Conservation (phyloP, 2,329 filamentous ascomycete genomes). For the Calcarisporium arbuscula region DNA sequence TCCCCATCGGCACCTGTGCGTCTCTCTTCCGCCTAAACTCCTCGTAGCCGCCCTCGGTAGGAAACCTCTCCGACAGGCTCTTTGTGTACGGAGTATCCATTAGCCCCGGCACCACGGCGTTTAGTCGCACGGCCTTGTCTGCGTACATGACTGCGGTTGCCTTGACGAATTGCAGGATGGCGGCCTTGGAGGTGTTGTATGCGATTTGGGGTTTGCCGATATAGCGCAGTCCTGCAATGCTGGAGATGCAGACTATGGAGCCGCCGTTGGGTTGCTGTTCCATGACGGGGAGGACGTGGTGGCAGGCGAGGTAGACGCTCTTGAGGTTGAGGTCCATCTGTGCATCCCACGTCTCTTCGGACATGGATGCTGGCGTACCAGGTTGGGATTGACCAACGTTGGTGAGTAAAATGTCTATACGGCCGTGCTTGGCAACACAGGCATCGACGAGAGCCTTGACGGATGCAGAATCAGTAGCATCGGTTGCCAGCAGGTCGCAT, state of each 20-base stretch:
- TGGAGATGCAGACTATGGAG: constrained; percentile 41
- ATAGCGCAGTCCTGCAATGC: constrained; percentile 46
- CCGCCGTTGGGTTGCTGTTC: constrained; percentile 35
- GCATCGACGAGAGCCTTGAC: constrained; percentile 44
- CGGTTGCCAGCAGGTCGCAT: constrained; percentile 34
- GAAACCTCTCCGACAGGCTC: constrained; percentile 38
- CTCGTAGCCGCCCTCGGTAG: constrained; percentile 35
- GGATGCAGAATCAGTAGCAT: constrained; percentile 51
- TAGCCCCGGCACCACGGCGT: constrained; percentile 49
- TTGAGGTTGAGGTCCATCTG: constrained; percentile 52
- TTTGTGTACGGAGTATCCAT: constrained; percentile 49
- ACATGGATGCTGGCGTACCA: constrained; percentile 42
- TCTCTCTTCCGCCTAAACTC: constrained; percentile 52
- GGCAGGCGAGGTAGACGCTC: constrained; percentile 46
- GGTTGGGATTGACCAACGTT: constrained; percentile 53
- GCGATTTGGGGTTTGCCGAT: constrained; percentile 43
- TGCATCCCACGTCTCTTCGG: constrained; percentile 48
- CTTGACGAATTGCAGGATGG: constrained; percentile 43
- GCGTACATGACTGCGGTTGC: constrained; percentile 46
- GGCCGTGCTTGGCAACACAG: constrained; percentile 44
- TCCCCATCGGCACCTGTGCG: constrained; percentile 50
- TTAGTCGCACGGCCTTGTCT: constrained; percentile 38
- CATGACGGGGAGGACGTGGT: constrained; percentile 49
- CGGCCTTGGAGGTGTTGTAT: constrained; percentile 46
- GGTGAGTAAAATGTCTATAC: constrained; percentile 54